These are phyloP conservation scores for Hsuehochloa calcarea DNA, from an alignment of 176 grass and related monocot genomes.

Conservation along the genomic window DNA sequence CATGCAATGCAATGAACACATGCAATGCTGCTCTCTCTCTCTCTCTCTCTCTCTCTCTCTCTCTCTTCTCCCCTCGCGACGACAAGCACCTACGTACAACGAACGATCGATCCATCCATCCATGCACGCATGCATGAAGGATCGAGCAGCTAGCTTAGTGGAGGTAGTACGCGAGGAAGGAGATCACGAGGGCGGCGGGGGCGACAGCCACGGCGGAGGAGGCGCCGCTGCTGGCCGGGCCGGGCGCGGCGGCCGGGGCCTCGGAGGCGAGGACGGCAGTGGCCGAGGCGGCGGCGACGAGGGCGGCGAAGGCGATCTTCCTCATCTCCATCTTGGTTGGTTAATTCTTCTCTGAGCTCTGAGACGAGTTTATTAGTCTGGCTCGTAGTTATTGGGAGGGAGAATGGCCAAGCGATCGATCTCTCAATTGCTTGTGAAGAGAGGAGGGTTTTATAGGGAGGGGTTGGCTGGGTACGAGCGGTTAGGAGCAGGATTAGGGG, in stretches of 20 bases:
- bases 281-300: conserved; percentile 3
- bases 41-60: no score
- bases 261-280: background rate
- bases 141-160: conserved; percentile 4
- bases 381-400: background rate
- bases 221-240: background rate
- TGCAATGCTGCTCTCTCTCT: background rate
- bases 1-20: background rate
- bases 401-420: background rate
- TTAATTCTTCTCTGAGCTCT: background rate
- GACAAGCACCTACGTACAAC: background rate
- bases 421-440: conserved; percentile 9
- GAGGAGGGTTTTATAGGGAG: background rate
- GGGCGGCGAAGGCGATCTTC: conserved; percentile 20
- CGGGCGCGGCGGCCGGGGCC: background rate
- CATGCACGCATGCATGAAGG: background rate
- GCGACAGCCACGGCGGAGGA: background rate
- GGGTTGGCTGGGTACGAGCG: background rate
- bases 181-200: conserved; percentile 17
- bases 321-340: conserved; percentile 37
- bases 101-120: background rate
- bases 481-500: background rate
- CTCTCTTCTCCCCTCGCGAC: background rate
- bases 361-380: conserved; percentile 26
- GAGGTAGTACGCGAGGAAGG: conserved; percentile 51